Evolutionary conservation across 371 early-diverging fungal species (phyloP), one percentile per base, ranked within the genome.

Genomic region (Saksenaea vasiformis): DNA sequence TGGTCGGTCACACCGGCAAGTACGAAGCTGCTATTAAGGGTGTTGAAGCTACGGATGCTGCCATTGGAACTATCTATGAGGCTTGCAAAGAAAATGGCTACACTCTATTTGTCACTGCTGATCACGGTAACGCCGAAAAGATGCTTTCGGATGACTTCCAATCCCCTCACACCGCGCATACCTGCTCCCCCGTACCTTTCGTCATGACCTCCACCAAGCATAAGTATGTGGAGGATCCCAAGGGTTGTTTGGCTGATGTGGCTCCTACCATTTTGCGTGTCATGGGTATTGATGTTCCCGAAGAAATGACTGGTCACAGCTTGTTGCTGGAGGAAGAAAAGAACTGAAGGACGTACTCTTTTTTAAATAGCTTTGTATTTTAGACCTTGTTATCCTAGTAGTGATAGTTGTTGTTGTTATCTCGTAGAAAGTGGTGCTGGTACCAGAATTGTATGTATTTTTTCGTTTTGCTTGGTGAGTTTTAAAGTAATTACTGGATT

Each of bases 81-180:
- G 95, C 95, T 31, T 98, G 98, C 79, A 88, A 90, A 72, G 74
- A 85, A 71, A 84, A 94, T 62, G 93, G 91, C 36, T 99, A 99
- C 79, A 84, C 88, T 56, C 86, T 99, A 55, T 92, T 99, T 65
- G 83, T 99, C 65, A 99, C 99, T 13, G 94, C 99, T 24, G 99
- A 99, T 84, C 99, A 99, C 82, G 99, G 99, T 55, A 99, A 99
- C 74, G 99, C 98, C 54, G 99, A 99, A 78, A 93, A 98, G 86
- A 99, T 99, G 99, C 59, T 93, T 54, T 87, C 90, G 27, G 94
- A 92, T 47, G 91, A 93, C 58, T 91, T 88, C 58, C 85, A 86
- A 36, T 82, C 86, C 41, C 95, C 96, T 22, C 95, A 98, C 80
- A 99, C 98, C 36, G 98, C 98, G 54, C 99, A 99, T 80, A 98